These are phyloP conservation scores for Metschnikowia continentalis DNA, from an alignment of 805 yeast species.

Conservation along the genomic window DNA sequence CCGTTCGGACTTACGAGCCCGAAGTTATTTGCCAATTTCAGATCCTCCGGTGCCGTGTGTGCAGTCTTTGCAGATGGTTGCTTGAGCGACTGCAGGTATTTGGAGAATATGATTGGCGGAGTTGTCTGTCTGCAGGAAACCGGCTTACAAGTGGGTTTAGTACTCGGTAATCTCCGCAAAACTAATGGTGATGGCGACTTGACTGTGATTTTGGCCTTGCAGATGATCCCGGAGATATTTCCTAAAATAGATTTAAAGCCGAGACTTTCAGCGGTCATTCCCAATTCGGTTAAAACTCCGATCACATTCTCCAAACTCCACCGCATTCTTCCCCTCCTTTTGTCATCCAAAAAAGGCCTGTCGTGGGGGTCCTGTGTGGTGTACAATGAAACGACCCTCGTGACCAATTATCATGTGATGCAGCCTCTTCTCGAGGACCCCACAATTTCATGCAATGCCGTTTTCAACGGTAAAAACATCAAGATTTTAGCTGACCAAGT, in stretches of 20 bases:
- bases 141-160: constrained; percentile 28
- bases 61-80: constrained; percentile 20
- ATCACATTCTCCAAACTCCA: background rate
- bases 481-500: constrained; percentile 16
- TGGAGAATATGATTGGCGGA: constrained; percentile 47
- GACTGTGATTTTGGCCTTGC: constrained; percentile 18
- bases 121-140: constrained; percentile 15
- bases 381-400: constrained; percentile 26
- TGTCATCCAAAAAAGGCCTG: background rate
- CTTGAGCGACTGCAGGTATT: constrained; percentile 37
- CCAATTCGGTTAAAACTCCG: background rate
- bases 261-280: background rate
- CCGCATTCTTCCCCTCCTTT: constrained; percentile 1
- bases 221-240: background rate
- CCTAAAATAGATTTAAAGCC: background rate
- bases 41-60: constrained; percentile 16
- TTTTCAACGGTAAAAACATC: constrained; percentile 1
- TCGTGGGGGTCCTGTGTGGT: constrained; percentile 44
- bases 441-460: constrained; percentile 5
- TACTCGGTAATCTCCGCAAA: constrained; percentile 36
- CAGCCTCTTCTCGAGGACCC: constrained; percentile 12
- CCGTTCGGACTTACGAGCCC: constrained; percentile 15
- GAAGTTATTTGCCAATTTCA: constrained; percentile 11
- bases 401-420: constrained; percentile 44
- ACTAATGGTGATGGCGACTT: constrained; percentile 46